These are phyloP conservation scores for Gentiana straminea DNA, from an alignment of 257 asterid species.

Conservation along the genomic window DNA sequence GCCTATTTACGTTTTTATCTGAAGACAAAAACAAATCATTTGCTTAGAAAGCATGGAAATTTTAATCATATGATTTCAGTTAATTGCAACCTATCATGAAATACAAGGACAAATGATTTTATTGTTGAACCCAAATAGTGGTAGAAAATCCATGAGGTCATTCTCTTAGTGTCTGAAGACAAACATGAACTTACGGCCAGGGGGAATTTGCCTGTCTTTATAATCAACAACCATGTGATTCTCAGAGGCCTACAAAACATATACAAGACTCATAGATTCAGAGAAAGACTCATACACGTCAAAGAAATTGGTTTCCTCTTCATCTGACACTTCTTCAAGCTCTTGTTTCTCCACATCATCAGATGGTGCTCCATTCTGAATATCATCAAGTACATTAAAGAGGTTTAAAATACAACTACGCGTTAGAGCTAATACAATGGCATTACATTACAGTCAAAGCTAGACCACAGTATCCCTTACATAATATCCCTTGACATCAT, in stretches of 20 bases:
- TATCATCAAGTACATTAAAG: conserved; percentile 5
- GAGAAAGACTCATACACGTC: conserved; percentile 61
- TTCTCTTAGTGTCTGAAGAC: too few relatives aligned
- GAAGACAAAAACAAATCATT: too few relatives aligned
- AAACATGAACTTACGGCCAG: too few relatives aligned
- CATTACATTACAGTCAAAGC: not conserved
- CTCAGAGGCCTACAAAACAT: conserved; percentile 15
- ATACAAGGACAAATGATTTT: too few relatives aligned
- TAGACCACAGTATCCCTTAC: not conserved
- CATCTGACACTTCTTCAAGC: conserved; percentile 80
- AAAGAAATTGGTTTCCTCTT: conserved; percentile 63
- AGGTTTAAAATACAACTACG: not conserved
- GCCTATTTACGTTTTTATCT: too few relatives aligned
- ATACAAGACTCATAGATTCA: conserved; percentile 26
- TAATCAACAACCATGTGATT: conserved; percentile 20
- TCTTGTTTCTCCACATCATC: conserved; percentile 92
- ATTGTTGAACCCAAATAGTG: too few relatives aligned
- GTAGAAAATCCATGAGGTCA: too few relatives aligned
- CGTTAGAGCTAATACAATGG: too few relatives aligned
- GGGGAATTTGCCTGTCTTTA: too few relatives aligned
- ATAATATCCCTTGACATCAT: not conserved
- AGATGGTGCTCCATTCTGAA: conserved; percentile 92
- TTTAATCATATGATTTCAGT: too few relatives aligned
- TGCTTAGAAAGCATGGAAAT: too few relatives aligned
- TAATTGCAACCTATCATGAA: too few relatives aligned